Evolutionary conservation across 106 monocot genomes (phyloP).

Genomic region (Iris macrosiphon): DNA sequence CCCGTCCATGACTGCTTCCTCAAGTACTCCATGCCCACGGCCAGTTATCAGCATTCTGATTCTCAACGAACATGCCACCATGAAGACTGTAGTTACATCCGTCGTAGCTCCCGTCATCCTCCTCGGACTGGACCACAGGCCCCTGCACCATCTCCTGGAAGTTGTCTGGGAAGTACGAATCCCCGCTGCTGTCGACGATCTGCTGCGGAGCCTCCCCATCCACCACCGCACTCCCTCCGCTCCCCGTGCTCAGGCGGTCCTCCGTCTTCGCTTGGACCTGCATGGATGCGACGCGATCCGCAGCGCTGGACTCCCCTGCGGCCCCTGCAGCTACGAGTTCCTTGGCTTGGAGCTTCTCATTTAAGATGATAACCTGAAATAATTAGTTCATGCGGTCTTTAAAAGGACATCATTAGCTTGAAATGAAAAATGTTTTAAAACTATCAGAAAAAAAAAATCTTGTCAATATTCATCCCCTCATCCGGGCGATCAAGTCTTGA

Average conservation of each 20-base stretch:
- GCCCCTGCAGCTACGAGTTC: slow-evolving; percentile 3
- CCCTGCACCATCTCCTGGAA: slow-evolving; percentile 11
- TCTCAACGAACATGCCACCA: slow-evolving; percentile 16
- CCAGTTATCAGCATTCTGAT: slow-evolving; percentile 6
- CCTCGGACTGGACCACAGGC: slow-evolving; percentile 29
- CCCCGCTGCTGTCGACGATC: slow-evolving; percentile 30
- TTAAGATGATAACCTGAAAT: slow-evolving; percentile 36
- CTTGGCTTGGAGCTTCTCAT: slow-evolving; percentile 43
- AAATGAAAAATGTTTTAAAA: too few species aligned
- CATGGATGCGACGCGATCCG: too few species aligned
- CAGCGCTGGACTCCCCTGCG: slow-evolving; percentile 6
- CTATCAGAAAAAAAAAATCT: too few species aligned
- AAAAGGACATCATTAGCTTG: too few species aligned
- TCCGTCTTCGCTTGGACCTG: slow-evolving; percentile 12
- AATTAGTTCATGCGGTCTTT: too few species aligned
- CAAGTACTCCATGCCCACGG: slow-evolving; percentile 27
- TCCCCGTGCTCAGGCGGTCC: slow-evolving; percentile 33
- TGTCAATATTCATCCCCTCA: too few species aligned
- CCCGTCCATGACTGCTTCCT: too few species aligned
- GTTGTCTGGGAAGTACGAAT: slow-evolving; percentile 46
- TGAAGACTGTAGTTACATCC: slow-evolving; percentile 30
- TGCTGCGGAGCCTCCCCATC: slow-evolving; percentile 14
- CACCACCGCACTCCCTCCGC: slow-evolving; percentile 15
- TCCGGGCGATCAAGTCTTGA: too few species aligned
- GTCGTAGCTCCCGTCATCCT: slow-evolving; percentile 42